These are phyloP conservation scores for Fragosphaeria purpurea DNA, from an alignment of 2,329 filamentous ascomycete genomes.

Conservation along the genomic window DNA sequence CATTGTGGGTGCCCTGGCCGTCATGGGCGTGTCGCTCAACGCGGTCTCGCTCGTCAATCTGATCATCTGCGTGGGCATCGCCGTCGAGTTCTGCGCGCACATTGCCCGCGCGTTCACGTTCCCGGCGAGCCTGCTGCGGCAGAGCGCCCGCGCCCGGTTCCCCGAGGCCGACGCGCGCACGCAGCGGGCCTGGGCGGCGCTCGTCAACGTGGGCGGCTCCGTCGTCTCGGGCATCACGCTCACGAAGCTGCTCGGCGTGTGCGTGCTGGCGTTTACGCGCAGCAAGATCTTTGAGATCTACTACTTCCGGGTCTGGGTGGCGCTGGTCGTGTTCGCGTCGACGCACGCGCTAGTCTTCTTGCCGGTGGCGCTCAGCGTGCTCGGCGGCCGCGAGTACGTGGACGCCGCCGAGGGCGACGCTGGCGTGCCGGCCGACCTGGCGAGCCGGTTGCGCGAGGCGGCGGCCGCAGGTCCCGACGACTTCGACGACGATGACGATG, in stretches of 20 bases:
- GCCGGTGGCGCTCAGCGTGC: conserved; percentile 76
- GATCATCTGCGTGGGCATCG: conserved; percentile 93
- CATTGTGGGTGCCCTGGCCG: conserved; percentile 89
- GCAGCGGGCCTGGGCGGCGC: conserved; percentile 79
- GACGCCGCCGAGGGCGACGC: conserved; percentile 73
- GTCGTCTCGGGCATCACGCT: conserved; percentile 95
- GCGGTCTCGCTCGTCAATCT: conserved; percentile 93
- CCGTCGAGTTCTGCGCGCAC: conserved; percentile 95
- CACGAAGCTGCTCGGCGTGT: conserved; percentile 87
- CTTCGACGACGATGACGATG: conserved; percentile 57
- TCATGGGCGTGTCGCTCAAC: conserved; percentile 82
- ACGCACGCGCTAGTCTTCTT: conserved; percentile 84
- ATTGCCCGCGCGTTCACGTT: conserved; percentile 95
- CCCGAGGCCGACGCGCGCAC: conserved; percentile 63
- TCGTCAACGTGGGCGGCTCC: conserved; percentile 88
- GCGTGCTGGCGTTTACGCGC: conserved; percentile 83
- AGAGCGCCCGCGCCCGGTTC: conserved; percentile 68
- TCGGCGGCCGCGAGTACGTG: conserved; percentile 78
- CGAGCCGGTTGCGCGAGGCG: conserved; percentile 45
- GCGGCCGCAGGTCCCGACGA: conserved; percentile 44
- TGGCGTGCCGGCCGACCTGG: conserved; percentile 80
- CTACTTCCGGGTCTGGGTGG: conserved; percentile 95
- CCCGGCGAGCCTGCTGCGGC: conserved; percentile 72
- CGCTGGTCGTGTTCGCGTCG: conserved; percentile 80
- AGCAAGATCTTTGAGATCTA: conserved; percentile 99